Conservation (phyloP, 768 basidiomycete species). For the Termitomyces eurrhizus region DNA sequence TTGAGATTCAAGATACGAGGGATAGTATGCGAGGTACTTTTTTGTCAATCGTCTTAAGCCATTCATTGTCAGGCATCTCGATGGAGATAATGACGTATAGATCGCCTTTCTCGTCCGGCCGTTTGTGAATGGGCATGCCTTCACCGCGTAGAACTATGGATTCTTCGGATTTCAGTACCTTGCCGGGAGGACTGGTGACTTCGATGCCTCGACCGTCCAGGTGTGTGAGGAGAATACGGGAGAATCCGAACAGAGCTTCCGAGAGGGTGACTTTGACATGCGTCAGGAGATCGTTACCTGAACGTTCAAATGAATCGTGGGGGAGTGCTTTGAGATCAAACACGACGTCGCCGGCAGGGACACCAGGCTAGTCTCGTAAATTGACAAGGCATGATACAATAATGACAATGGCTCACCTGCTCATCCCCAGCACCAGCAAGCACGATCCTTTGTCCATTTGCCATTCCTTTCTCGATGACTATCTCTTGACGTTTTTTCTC, state of each 20-base stretch:
- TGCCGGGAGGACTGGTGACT: slow-evolving; percentile 68
- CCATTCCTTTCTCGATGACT: slow-evolving; percentile 82
- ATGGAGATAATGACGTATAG: slow-evolving; percentile 79
- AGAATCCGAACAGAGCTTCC: slow-evolving; percentile 94
- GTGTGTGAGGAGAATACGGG: slow-evolving; percentile 84
- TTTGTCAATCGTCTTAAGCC: slow-evolving; percentile 64
- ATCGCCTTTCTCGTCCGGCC: slow-evolving; percentile 68
- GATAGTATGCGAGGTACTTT: slow-evolving; percentile 36
- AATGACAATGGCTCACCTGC: slow-evolving; percentile 43
- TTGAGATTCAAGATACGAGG: background rate
- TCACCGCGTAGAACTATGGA: slow-evolving; percentile 76
- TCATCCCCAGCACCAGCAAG: slow-evolving; percentile 92
- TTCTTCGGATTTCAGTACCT: slow-evolving; percentile 71
- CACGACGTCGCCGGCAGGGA: slow-evolving; percentile 87
- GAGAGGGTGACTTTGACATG: slow-evolving; percentile 85
- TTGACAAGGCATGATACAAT: background rate
- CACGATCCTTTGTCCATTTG: slow-evolving; percentile 79
- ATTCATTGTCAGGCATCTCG: slow-evolving; percentile 83
- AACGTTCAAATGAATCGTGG: slow-evolving; percentile 82
- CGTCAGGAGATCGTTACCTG: slow-evolving; percentile 76
- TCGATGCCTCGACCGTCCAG: slow-evolving; percentile 91
- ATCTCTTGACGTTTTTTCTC: slow-evolving; percentile 91
- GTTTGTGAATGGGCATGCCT: slow-evolving; percentile 83
- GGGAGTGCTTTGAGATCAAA: slow-evolving; percentile 67
- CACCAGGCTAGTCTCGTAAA: slow-evolving; percentile 55